These are phyloP conservation scores for Fraxinus paxiana DNA, from an alignment of 305 asterid species.

Conservation along the genomic window DNA sequence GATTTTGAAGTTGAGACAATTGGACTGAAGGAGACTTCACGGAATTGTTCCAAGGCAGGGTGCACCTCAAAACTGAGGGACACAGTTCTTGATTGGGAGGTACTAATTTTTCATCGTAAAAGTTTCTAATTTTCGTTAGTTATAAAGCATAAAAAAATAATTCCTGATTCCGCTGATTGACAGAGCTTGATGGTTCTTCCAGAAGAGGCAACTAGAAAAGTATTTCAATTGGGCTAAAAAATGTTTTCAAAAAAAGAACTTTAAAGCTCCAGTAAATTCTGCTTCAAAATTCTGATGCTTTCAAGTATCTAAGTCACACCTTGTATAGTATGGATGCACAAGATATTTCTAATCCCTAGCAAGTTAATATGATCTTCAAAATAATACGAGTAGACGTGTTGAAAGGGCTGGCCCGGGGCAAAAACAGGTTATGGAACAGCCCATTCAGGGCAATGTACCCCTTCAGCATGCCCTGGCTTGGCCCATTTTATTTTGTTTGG, in stretches of 20 bases:
- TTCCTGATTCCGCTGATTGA: conserved; percentile 1
- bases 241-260: not conserved
- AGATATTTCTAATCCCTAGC: not conserved
- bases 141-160: conserved; percentile 1
- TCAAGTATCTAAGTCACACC: not conserved
- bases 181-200: not conserved
- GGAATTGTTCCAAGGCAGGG: conserved; percentile 60
- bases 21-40: conserved; percentile 75
- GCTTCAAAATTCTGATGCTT: not conserved
- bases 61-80: conserved; percentile 84
- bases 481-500: not conserved
- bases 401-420: not conserved
- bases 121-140: conserved; percentile 6
- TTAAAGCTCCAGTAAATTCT: not conserved
- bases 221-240: conserved; percentile 9
- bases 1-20: conserved; percentile 93
- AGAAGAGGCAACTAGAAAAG: conserved; percentile 1
- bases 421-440: not conserved
- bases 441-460: not conserved
- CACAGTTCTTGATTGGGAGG: conserved; percentile 99
- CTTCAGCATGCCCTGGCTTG: not conserved
- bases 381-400: not conserved
- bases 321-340: not conserved
- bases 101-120: conserved; percentile 24
- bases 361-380: not conserved